phyloP scores from a whole-genome alignment of 2,329 filamentous ascomycete species.

The Sarocladium strictum region DNA sequence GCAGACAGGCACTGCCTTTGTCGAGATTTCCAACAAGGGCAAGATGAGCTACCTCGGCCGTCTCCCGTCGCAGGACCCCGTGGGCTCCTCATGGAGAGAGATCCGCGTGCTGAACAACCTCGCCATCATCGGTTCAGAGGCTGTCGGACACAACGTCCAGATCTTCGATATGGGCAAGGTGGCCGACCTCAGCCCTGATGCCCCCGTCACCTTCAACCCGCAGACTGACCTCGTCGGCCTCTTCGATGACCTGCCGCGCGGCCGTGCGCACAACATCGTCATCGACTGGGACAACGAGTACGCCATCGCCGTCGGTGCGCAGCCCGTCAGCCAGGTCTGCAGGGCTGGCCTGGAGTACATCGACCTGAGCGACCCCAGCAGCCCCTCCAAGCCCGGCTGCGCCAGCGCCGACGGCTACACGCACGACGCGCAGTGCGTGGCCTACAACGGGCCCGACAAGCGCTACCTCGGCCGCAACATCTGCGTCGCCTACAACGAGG shows the following conservation, averaged over 20 bases:
- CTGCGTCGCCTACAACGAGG: conserved; percentile 32
- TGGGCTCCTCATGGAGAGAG: conserved; percentile 31
- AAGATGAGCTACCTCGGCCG: conserved; percentile 37
- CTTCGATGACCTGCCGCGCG: conserved; percentile 20
- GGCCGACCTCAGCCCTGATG: conserved; percentile 32
- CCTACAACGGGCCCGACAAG: conserved; percentile 22
- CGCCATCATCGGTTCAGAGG: conserved; percentile 30
- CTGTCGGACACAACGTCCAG: conserved; percentile 47
- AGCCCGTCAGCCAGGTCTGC: conserved; percentile 36
- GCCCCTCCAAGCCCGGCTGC: conserved; percentile 47
- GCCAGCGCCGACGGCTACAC: conserved; percentile 50
- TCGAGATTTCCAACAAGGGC: conserved; percentile 34
- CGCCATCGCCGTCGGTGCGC: conserved; percentile 37
- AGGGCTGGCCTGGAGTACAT: conserved; percentile 50
- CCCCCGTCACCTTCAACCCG: conserved; percentile 14
- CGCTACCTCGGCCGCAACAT: conserved; percentile 30
- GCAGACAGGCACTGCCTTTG: conserved; percentile 38
- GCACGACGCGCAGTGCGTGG: conserved; percentile 35
- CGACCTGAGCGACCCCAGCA: conserved; percentile 47
- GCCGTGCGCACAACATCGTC: conserved; percentile 13
- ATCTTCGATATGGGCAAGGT: conserved; percentile 56
- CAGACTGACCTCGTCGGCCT: conserved; percentile 13
- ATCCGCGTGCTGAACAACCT: conserved; percentile 25
- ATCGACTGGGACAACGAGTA: conserved; percentile 38
- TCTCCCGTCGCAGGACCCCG: conserved; percentile 26